These are phyloP conservation scores for Hibiscus syriacus DNA, from an alignment of 345 rosid species.

Conservation along the genomic window DNA sequence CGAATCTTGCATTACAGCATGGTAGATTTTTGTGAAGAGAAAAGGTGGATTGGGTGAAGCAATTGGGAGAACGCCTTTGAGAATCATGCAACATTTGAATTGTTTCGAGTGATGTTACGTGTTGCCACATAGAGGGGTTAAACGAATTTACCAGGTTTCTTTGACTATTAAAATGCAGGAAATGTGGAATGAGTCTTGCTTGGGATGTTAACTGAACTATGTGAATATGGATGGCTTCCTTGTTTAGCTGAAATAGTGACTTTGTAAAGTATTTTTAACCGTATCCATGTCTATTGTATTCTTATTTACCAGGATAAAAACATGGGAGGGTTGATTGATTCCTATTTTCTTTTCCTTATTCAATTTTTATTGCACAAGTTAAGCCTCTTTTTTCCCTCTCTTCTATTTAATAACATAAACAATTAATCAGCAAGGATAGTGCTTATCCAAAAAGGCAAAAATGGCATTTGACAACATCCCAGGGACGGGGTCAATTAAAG, in stretches of 20 bases:
- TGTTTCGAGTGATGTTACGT: constrained; percentile 4
- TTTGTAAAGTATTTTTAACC: too few relatives aligned
- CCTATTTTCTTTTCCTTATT: too few relatives aligned
- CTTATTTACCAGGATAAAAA: background rate
- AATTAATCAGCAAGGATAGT: constrained; percentile 12
- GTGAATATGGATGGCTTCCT: constrained; percentile 24
- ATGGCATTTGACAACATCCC: too few relatives aligned
- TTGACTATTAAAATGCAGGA: constrained; percentile 22
- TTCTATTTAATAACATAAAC: too few relatives aligned
- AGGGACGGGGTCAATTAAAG: too few relatives aligned
- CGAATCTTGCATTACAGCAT: constrained; percentile 29
- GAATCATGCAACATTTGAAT: constrained; percentile 7
- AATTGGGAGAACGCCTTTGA: background rate
- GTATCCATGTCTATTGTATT: too few relatives aligned
- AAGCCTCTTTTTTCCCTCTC: too few relatives aligned
- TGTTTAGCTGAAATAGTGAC: constrained; percentile 1
- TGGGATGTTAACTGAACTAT: constrained; percentile 18
- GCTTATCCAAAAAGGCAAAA: too few relatives aligned
- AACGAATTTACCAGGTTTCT: constrained; percentile 6
- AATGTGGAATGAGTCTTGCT: constrained; percentile 23
- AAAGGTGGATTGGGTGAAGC: background rate
- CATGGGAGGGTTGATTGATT: background rate
- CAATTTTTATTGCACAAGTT: too few relatives aligned
- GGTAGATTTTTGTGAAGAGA: too few relatives aligned
- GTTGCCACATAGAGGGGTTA: background rate